Conservation (phyloP, 164 flowering plant species). For the Nymphaea thermarum region DNA sequence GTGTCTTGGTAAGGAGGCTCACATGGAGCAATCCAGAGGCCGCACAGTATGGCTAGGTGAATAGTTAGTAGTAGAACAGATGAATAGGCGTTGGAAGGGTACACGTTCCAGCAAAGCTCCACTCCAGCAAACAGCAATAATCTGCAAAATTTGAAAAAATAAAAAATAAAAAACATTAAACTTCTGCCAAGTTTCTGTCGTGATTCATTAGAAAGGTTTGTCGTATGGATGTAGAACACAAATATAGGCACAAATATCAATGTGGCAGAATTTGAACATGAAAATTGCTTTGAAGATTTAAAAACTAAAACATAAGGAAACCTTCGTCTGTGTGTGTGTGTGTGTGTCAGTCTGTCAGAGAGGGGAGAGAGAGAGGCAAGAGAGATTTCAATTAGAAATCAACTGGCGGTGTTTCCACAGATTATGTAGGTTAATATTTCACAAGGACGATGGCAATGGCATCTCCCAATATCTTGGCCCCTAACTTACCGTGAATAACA, state of each 20-base stretch:
- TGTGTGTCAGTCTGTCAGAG: background rate
- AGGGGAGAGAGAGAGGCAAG: background rate
- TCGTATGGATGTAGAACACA: too few relatives aligned
- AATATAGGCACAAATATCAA: background rate
- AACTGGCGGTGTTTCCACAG: too few relatives aligned
- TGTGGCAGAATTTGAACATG: background rate
- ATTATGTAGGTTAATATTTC: too few relatives aligned
- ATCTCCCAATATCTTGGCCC: too few relatives aligned
- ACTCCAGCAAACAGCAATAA: slow-evolving; percentile 52
- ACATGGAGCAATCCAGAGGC: slow-evolving; percentile 59
- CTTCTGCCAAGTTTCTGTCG: too few relatives aligned
- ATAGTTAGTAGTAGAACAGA: slow-evolving; percentile 50
- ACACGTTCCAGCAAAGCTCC: slow-evolving; percentile 89
- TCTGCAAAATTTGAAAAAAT: slow-evolving; percentile 25
- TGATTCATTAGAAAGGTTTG: too few relatives aligned
- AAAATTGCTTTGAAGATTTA: background rate
- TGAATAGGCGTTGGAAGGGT: slow-evolving; percentile 66
- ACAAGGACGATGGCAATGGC: too few relatives aligned
- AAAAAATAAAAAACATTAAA: too few relatives aligned
- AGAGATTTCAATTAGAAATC: background rate
- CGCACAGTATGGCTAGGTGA: slow-evolving; percentile 55
- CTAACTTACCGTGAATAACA: too few relatives aligned
- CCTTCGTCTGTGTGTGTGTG: background rate
- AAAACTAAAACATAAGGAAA: background rate
- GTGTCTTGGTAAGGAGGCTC: slow-evolving; percentile 41